Evolutionary conservation across 129 eudicot genomes (phyloP), one percentile per base, ranked within the genome.

Genomic region (Saussurea involucrata): DNA sequence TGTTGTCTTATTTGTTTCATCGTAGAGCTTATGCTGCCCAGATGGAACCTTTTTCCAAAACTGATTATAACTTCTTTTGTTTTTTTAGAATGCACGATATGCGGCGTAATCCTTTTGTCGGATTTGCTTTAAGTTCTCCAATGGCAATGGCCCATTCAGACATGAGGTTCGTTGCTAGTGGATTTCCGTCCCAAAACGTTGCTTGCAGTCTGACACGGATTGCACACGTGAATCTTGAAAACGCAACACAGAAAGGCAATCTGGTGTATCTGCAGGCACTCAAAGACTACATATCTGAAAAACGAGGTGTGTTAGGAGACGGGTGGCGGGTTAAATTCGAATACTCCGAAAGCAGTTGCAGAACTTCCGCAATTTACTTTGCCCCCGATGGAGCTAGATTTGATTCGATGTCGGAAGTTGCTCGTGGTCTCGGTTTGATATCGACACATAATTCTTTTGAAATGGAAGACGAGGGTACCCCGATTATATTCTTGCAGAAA

Each of bases 261-360:
- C 27, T 60, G 67, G 75, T 85, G 31, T 73, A 83, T 75, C 42
- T 88, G 81, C 84, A 83, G 69, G 82, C 92, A 12, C 92, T 88
- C 42, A 80, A 85, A 76, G 89, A 85, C 60, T 85, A 76, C 72
- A 81, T 88, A 57, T 69, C 72, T 46, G 84, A 80, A 77, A 85
- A 85, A 22, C 81, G 67, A 34, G 89, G 92, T 1, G 75, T 80
- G 20, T 24, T 88, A 58, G 80, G 81, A 57, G 86, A 85, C 37
- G 92, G 87, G 12, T 88, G 92, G 92, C 81, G 69, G 40, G 92
- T 88, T 17, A 85, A 80, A 72, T 85, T 88, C 28, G 82, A 80
- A 72, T 83, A 58, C 22, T 83, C 87, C 1, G 74, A 57, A 78
- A 74, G 21, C 69, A 78, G 44, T 74, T 77, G 57, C 79, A 83